These are phyloP conservation scores for Raphanus sativus DNA, from an alignment of 345 rosid species.

Conservation along the genomic window DNA sequence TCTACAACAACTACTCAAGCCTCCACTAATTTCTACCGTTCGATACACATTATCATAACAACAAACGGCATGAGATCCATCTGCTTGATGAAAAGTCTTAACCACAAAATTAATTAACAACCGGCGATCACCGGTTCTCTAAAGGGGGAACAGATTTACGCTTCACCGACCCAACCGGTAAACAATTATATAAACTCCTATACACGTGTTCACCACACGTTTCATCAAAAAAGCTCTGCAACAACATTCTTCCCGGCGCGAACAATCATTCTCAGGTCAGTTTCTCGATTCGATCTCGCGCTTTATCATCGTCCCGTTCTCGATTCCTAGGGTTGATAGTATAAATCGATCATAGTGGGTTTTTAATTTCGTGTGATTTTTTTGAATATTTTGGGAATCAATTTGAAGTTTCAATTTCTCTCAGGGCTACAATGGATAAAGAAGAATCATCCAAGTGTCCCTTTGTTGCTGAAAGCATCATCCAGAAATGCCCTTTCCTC, in stretches of 20 bases:
- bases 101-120: neutral
- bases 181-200: neutral
- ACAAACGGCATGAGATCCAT: neutral
- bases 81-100: neutral
- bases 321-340: neutral
- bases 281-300: neutral
- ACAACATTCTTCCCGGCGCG: conserved; percentile 3
- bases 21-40: too few species aligned
- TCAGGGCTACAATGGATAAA: conserved; percentile 38
- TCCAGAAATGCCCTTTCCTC: conserved; percentile 75
- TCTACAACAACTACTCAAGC: too few species aligned
- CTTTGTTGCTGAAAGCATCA: conserved; percentile 46
- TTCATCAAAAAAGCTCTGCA: conserved; percentile 15
- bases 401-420: neutral
- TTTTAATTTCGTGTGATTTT: neutral
- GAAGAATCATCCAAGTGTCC: conserved; percentile 49
- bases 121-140: conserved; percentile 25
- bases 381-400: neutral
- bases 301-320: neutral
- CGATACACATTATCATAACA: too few species aligned
- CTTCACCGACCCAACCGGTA: conserved; percentile 23
- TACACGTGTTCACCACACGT: conserved; percentile 36
- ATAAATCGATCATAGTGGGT: too few species aligned
- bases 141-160: neutral
- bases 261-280: conserved; percentile 29